phyloP scores from a whole-genome alignment of 1,284 basidiomycete species.

The Ceratobasidium sp. region DNA sequence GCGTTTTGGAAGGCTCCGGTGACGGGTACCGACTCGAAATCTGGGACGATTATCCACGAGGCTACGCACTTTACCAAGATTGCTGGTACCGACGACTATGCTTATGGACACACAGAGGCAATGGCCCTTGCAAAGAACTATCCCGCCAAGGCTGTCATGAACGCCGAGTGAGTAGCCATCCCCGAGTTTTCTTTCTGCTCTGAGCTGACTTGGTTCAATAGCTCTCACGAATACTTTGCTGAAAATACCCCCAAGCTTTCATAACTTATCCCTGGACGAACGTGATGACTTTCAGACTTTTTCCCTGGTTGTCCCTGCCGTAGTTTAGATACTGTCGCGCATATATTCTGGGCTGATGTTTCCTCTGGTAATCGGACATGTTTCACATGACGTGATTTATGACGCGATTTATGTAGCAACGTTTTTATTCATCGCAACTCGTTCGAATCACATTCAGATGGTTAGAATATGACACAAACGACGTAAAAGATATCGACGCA shows the following conservation, averaged over 20 bases:
- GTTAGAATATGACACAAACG: background rate
- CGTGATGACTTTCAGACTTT: background rate
- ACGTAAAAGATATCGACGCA: background rate
- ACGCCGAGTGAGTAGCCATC: constrained; percentile 43
- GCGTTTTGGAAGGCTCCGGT: constrained; percentile 37
- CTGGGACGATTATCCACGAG: constrained; percentile 48
- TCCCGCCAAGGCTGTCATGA: constrained; percentile 33
- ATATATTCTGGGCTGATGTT: background rate
- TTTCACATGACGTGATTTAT: background rate
- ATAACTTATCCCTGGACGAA: constrained; percentile 7
- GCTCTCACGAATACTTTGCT: constrained; percentile 47
- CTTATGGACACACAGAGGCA: constrained; percentile 40
- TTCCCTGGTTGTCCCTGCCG: background rate
- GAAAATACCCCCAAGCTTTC: constrained; percentile 35
- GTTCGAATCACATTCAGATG: background rate
- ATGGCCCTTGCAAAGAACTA: constrained; percentile 30
- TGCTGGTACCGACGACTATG: constrained; percentile 42
- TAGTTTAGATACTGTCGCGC: background rate
- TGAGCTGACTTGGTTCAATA: constrained; percentile 3
- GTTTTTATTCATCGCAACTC: constrained; percentile 20
- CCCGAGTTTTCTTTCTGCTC: background rate
- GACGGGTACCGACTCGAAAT: constrained; percentile 42
- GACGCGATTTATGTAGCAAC: background rate
- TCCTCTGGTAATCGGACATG: background rate
- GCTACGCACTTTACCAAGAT: constrained; percentile 41